Evolutionary conservation across 371 early-diverging fungal species (phyloP).

Genomic region (Circinella umbellata): DNA sequence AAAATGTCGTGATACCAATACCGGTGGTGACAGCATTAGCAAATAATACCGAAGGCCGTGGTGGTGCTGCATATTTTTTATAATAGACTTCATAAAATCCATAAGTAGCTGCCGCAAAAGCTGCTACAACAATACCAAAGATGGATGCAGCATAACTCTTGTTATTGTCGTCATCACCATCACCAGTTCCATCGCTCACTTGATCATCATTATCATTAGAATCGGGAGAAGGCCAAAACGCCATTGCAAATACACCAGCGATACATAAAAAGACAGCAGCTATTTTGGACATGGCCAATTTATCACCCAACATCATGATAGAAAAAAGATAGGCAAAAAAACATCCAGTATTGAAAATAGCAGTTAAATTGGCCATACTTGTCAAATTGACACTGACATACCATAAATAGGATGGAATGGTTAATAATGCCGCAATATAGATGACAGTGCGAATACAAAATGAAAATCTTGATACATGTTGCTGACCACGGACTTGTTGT

Average conservation of each 20-base stretch:
- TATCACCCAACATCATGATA: conserved; percentile 68
- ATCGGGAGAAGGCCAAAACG: conserved; percentile 39
- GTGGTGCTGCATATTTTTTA: conserved; percentile 76
- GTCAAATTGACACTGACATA: conserved; percentile 76
- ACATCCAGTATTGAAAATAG: conserved; percentile 82
- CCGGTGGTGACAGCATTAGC: conserved; percentile 72
- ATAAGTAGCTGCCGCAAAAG: conserved; percentile 57
- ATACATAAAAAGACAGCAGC: conserved; percentile 70
- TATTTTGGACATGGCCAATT: conserved; percentile 59
- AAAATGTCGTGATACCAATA: conserved; percentile 64
- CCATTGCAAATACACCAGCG: conserved; percentile 72
- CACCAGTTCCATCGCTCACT: conserved; percentile 13
- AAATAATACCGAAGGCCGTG: conserved; percentile 67
- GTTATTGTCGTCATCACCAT: conserved; percentile 16
- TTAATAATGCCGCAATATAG: conserved; percentile 59
- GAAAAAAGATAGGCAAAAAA: conserved; percentile 86
- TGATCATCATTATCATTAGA: conserved; percentile 22
- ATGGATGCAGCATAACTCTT: conserved; percentile 18
- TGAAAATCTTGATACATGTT: neutral
- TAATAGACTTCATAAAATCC: conserved; percentile 80
- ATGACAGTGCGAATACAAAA: conserved; percentile 26
- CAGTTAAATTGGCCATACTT: conserved; percentile 79
- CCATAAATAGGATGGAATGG: conserved; percentile 81
- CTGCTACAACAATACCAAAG: conserved; percentile 58
- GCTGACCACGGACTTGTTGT: neutral